A percentile compares a stretch with the other conserved stretches of the same genome.
phyloP scores from a whole-genome alignment of 495 filamentous ascomycete genomes.

The Hapsidospora chrysogenum region DNA sequence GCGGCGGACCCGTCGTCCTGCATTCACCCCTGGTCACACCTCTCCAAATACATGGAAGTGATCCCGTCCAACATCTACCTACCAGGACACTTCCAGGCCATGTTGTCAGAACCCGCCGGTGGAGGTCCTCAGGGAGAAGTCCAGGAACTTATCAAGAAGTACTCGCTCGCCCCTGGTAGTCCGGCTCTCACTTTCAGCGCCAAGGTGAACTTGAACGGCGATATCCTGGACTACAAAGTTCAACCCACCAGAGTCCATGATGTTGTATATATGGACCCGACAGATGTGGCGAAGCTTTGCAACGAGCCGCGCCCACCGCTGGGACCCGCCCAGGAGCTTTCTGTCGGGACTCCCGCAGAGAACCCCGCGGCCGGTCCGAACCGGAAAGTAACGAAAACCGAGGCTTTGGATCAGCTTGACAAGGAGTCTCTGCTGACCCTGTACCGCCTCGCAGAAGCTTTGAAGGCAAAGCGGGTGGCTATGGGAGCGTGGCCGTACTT shows the following conservation, averaged over 20 bases:
- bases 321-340: constrained; percentile 2
- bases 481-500: constrained; percentile 23
- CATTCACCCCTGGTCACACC: constrained; percentile 35
- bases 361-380: neutral
- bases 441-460: constrained; percentile 15
- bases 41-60: constrained; percentile 48
- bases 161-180: constrained; percentile 51
- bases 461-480: constrained; percentile 15
- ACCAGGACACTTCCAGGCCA: constrained; percentile 52
- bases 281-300: neutral
- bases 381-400: constrained; percentile 17
- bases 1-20: constrained; percentile 90
- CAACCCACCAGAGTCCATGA: constrained; percentile 51
- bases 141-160: constrained; percentile 21
- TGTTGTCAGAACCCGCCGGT: constrained; percentile 31
- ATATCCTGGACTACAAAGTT: constrained; percentile 53
- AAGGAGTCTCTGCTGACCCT: constrained; percentile 16
- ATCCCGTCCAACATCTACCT: constrained; percentile 54
- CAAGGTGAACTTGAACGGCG: constrained; percentile 42
- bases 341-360: constrained; percentile 15
- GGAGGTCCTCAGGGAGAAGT: constrained; percentile 27
- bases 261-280: constrained; percentile 41
- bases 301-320: constrained; percentile 1
- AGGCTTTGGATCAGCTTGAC: constrained; percentile 14
- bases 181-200: constrained; percentile 74